Percentiles rank a stretch among this genome's conserved stretches.
phyloP scores from a whole-genome alignment of 495 filamentous ascomycete genomes.

The Durotheca rogersii region DNA sequence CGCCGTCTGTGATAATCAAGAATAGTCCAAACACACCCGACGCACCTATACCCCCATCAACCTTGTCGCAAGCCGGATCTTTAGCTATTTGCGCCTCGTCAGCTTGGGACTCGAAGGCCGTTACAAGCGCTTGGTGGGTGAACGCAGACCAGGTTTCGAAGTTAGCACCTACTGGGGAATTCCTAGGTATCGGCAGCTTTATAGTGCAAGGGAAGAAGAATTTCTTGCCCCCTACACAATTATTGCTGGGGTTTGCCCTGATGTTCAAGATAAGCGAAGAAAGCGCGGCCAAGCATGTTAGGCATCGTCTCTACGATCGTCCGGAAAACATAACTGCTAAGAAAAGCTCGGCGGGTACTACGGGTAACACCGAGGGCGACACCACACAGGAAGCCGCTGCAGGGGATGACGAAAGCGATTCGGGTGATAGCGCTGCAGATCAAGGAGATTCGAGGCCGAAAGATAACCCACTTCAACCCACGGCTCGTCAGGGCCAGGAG shows the following conservation, averaged over 20 bases:
- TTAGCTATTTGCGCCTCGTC: constrained; percentile 78
- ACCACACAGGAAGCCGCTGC: constrained; percentile 2
- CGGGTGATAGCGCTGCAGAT: constrained; percentile 23
- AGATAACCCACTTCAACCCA: constrained; percentile 49
- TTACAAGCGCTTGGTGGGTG: constrained; percentile 95
- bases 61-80: constrained; percentile 84
- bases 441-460: constrained; percentile 35
- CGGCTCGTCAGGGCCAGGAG: constrained; percentile 31
- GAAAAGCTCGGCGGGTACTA: constrained; percentile 1
- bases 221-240: constrained; percentile 81
- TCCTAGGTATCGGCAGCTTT: constrained; percentile 73
- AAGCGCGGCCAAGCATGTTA: constrained; percentile 76
- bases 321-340: constrained; percentile 7
- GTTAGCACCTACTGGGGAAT: constrained; percentile 73
- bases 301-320: constrained; percentile 62
- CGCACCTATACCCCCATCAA: constrained; percentile 86
- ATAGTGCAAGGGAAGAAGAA: constrained; percentile 83
- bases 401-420: constrained; percentile 25
- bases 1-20: constrained; percentile 79
- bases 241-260: constrained; percentile 83
- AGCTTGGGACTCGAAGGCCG: constrained; percentile 94
- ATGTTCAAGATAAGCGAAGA: constrained; percentile 89
- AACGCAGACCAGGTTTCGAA: constrained; percentile 85
- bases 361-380: background rate
- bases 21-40: constrained; percentile 73